A percentile compares a stretch with the other conserved stretches of the same genome.
These are phyloP conservation scores for Penicillium fimorum DNA, from an alignment of 495 filamentous ascomycete species.

Conservation along the genomic window DNA sequence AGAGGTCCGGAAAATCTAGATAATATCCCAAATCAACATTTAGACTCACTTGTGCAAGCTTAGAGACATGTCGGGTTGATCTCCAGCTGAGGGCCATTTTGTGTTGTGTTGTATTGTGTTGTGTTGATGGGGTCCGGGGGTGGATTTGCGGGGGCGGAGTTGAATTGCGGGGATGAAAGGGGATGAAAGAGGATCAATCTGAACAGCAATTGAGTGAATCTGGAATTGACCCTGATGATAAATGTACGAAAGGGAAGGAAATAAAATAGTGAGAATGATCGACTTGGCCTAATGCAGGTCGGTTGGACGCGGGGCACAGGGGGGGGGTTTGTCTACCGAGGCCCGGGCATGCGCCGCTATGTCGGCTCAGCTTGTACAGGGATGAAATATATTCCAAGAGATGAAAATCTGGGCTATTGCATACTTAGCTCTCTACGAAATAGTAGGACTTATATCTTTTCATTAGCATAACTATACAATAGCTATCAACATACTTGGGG, in stretches of 20 bases:
- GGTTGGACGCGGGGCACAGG: constrained; percentile 38
- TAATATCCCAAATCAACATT: not conserved
- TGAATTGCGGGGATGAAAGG: constrained; percentile 18
- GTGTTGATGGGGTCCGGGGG: constrained; percentile 23
- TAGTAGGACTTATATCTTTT: not conserved
- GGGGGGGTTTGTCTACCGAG: constrained; percentile 25
- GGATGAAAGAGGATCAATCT: not conserved
- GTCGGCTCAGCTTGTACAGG: constrained; percentile 6
- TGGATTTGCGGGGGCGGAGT: constrained; percentile 22
- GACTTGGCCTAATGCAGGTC: constrained; percentile 15
- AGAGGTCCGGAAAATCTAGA: not conserved
- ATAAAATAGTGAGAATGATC: constrained; percentile 9
- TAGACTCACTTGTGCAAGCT: constrained; percentile 37
- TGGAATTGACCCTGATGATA: constrained; percentile 2
- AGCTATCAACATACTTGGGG: not conserved
- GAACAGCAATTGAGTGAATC: constrained; percentile 8
- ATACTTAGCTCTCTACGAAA: not conserved
- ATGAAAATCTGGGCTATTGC: not conserved
- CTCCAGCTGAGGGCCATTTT: constrained; percentile 38
- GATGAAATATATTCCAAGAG: not conserved
- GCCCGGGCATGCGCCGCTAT: constrained; percentile 28
- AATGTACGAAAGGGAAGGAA: not conserved
- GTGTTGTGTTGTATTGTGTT: constrained; percentile 12
- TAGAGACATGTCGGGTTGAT: constrained; percentile 41
- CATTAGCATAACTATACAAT: not conserved